phyloP scores from a whole-genome alignment of 495 filamentous ascomycete species.

The Aspergillus hancockii region DNA sequence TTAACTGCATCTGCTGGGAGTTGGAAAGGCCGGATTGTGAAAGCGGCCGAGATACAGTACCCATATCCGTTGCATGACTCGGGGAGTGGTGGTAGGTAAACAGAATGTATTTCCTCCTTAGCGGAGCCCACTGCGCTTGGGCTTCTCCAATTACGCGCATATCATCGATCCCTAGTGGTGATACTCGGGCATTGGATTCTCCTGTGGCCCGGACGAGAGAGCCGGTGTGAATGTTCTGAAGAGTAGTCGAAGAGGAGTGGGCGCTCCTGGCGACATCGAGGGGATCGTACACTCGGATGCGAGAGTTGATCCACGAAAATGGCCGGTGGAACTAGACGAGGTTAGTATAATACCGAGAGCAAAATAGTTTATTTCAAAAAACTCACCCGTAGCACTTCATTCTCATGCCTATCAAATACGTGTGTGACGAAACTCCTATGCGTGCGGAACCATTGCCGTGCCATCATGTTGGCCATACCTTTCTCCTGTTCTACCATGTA shows the following conservation, averaged over 20 bases:
- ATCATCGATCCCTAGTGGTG: slow-evolving; percentile 50
- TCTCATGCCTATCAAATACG: slow-evolving; percentile 66
- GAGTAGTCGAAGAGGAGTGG: slow-evolving; percentile 40
- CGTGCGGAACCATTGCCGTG: slow-evolving; percentile 64
- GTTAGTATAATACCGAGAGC: neutral
- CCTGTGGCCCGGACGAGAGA: slow-evolving; percentile 41
- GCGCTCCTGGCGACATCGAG: slow-evolving; percentile 34
- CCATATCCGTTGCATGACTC: slow-evolving; percentile 39
- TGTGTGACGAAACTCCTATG: slow-evolving; percentile 70
- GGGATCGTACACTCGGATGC: slow-evolving; percentile 65
- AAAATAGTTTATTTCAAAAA: neutral
- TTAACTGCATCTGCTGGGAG: slow-evolving; percentile 49
- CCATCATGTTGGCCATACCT: slow-evolving; percentile 57
- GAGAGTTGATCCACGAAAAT: slow-evolving; percentile 66
- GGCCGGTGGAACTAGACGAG: slow-evolving; percentile 61
- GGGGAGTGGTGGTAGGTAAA: slow-evolving; percentile 53
- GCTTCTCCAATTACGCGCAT: slow-evolving; percentile 70
- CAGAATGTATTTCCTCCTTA: slow-evolving; percentile 68
- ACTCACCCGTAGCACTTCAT: slow-evolving; percentile 61
- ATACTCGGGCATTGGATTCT: slow-evolving; percentile 49
- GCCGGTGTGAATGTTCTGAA: slow-evolving; percentile 42
- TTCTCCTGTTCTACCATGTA: slow-evolving; percentile 70
- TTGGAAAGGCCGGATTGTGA: slow-evolving; percentile 48
- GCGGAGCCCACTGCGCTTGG: slow-evolving; percentile 67
- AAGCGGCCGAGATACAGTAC: slow-evolving; percentile 36